Conservation (phyloP, 2,329 filamentous ascomycete genomes). For the Xylaria multiplex region DNA sequence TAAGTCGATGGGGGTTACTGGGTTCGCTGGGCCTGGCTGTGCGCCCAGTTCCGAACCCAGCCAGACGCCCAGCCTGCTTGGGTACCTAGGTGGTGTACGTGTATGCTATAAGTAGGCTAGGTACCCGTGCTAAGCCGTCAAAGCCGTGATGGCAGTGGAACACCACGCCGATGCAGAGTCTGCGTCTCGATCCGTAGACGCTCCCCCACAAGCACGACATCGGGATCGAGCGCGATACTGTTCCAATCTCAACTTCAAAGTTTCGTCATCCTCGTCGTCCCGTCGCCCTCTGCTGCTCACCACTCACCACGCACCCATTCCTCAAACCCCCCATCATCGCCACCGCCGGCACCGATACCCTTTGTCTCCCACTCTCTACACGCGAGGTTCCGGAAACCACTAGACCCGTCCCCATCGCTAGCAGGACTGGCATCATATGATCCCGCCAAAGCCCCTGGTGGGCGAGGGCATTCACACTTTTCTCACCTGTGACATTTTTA, state of each 20-base stretch:
- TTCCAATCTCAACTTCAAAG: conserved; percentile 27
- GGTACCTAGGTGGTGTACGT: neutral
- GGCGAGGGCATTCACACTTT: conserved; percentile 28
- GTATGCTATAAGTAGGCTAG: no score
- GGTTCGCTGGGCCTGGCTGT: no score
- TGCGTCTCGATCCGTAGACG: conserved; percentile 38
- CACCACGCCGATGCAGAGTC: conserved; percentile 34
- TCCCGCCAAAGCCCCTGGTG: conserved; percentile 12
- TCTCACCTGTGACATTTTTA: neutral
- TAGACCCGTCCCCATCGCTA: neutral
- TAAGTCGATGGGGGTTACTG: neutral
- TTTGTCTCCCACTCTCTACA: no score
- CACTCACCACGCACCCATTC: no score
- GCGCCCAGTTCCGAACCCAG: no score
- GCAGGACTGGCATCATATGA: conserved; percentile 20
- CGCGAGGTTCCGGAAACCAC: no score
- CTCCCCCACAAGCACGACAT: conserved; percentile 23
- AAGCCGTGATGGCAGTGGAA: neutral
- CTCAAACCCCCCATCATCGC: no score
- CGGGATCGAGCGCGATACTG: conserved; percentile 39
- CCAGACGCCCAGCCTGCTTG: neutral
- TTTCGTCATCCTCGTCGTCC: conserved; percentile 3
- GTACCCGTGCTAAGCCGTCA: no score
- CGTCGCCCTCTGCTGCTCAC: no score
- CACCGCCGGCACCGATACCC: no score